phyloP scores from a whole-genome alignment of 2,329 filamentous ascomycete genomes.

The Pleurostoma richardsiae region DNA sequence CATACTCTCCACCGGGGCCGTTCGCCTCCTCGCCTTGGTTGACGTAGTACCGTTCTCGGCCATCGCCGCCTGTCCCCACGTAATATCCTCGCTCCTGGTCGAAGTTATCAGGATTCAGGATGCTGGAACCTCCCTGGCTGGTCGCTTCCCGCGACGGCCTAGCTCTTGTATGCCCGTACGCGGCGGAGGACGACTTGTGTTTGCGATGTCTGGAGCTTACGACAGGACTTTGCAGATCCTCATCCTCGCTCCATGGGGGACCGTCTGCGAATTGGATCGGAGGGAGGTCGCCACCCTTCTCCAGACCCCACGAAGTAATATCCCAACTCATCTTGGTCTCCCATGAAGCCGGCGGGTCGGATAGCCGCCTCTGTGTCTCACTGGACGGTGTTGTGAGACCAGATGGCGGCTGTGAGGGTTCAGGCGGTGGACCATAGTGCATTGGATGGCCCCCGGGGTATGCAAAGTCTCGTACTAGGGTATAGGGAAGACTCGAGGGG shows the following conservation, averaged over 20 bases:
- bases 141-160: conserved; percentile 37
- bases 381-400: conserved; percentile 80
- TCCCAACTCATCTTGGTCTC: conserved; percentile 62
- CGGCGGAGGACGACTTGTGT: conserved; percentile 65
- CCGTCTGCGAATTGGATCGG: conserved; percentile 83
- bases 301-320: conserved; percentile 38
- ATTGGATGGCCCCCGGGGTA: conserved; percentile 78
- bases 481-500: conserved; percentile 80
- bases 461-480: conserved; percentile 93
- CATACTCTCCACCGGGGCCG: conserved; percentile 73
- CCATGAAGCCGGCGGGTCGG: conserved; percentile 74
- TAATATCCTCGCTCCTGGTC: conserved; percentile 63
- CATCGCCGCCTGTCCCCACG: conserved; percentile 62
- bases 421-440: conserved; percentile 88
- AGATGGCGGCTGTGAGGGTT: conserved; percentile 64
- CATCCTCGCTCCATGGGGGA: conserved; percentile 91
- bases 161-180: conserved; percentile 38
- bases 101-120: conserved; percentile 44
- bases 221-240: conserved; percentile 88
- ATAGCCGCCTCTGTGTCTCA: conserved; percentile 70
- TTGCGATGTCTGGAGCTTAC: conserved; percentile 82
- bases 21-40: conserved; percentile 65
- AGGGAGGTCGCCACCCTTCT: conserved; percentile 66
- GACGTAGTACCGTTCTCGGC: conserved; percentile 70
- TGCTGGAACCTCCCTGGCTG: conserved; percentile 29